Conservation (phyloP, 2,329 filamentous ascomycete genomes). For the Cladobotryum mycophilum region DNA sequence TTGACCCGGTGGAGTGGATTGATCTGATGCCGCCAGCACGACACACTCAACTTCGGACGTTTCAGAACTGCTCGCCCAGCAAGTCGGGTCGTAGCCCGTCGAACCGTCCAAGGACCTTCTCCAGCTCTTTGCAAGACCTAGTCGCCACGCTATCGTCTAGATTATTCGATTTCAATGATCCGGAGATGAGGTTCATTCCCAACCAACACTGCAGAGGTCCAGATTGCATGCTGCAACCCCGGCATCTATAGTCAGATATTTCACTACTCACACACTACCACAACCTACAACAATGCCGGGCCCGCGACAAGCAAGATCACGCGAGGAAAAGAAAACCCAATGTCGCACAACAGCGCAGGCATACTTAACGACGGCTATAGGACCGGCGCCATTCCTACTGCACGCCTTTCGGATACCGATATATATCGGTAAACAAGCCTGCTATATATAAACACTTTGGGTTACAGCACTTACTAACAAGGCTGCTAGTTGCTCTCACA, state of each 20-base stretch:
- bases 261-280: too few species aligned
- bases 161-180: conserved; percentile 1
- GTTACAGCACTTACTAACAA: too few species aligned
- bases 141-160: conserved; percentile 9
- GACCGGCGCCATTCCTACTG: too few species aligned
- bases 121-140: conserved; percentile 5
- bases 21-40: conserved; percentile 13
- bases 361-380: too few species aligned
- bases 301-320: too few species aligned
- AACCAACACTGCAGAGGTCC: neutral
- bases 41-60: conserved; percentile 7
- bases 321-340: too few species aligned
- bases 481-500: too few species aligned
- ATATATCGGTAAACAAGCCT: too few species aligned
- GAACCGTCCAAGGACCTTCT: conserved; percentile 6
- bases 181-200: neutral
- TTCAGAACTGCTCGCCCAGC: conserved; percentile 11
- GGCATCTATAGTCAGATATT: neutral
- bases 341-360: too few species aligned
- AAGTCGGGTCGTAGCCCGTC: conserved; percentile 8
- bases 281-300: too few species aligned
- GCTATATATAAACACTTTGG: too few species aligned
- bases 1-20: conserved; percentile 16
- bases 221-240: neutral
- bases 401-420: too few species aligned